Base-by-base conservation (phyloP, 352 stramenopile genomes). In the Halophytophthora polymorphica region DNA sequence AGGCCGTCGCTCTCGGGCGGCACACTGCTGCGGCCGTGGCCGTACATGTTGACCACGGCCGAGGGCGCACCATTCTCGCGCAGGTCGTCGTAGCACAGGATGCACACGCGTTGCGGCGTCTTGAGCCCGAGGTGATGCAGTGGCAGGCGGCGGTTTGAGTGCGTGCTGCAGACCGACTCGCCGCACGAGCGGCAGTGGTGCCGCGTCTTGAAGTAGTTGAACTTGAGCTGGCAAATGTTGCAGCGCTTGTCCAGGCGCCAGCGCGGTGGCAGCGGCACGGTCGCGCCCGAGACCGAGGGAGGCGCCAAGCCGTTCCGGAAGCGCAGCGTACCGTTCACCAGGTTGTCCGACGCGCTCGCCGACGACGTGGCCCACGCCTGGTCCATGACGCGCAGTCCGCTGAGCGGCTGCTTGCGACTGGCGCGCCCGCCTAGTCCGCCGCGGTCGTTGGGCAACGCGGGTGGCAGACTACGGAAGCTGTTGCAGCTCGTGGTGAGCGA, bases 181-280 rank as follows among this genome's bases (percentile, higher is more conserved):
- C 87, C 87, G 57, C 87, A 96, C 56, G 86, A 90, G 56, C 87
- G 81, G 59, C 87, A 96, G 61, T 96, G 87, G 58, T 96, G 87
- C 8, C 84, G 77, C 36, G 73, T 77, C 64, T 85, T 88, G 29
- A 96, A 83, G 66, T 96, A 86, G 31, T 63, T 90, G 56, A 96
- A 96, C 58, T 88, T 90, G 37, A 82, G 59, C 50, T 86, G 69
- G 52, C 87, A 96, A 38, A 90, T 83, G 50, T 89, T 83, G 64
- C 87, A 96, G 17, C 72, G 67, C 48, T 80, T 87, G 45, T 87
- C 77, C 40, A 88, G 58, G 23, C 76, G 65, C 80, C 90, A 94
- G 10, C 74, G 74, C 19, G 81, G 77, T 13, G 78, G 78, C 28
- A 88, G 66, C 29, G 69, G 52, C 15, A 75, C 63, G 2, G 25